Evolutionary conservation across 1,139 yeast species (phyloP), one percentile per base, ranked within the genome.

Genomic region (Blastobotrys aristatus): DNA sequence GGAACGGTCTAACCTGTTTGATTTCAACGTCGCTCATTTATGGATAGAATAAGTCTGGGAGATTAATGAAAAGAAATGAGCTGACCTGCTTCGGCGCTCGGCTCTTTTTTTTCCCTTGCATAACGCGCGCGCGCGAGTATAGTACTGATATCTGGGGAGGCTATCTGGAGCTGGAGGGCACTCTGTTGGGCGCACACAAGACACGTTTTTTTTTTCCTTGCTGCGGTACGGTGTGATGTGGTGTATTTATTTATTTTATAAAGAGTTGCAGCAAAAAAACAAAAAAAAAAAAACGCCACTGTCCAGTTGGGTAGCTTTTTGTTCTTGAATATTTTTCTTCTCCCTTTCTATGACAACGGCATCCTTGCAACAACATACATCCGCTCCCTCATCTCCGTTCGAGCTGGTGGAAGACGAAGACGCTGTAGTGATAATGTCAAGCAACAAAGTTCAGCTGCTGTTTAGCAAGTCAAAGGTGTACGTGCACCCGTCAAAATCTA

Each of bases 401-500:
- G 43, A 40, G n/a, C 6, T 32, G 4, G 29, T 40, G 29, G 42
- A 39, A 8, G 34, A 27, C 22, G 27, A 21, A 18, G 36, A 31
- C 36, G 36, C 43, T 5, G 43, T 41, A 7, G 18, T 33, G 5
- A 35, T 37, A 10, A 43, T 37, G 46, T 22, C 46, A 11, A 30
- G 31, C 24, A 30, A 16, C 14, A 43, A 42, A 26, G 69, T 66
- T 33, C 65, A 62, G 50, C 60, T 69, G 44, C 51, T 69, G 26
- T 69, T 67, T 54, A 62, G 68, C 40, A 69, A 70, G 52, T 65
- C 72, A 26, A 70, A 69, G 53, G 45, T 84, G 3, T 88, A 80
- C 62, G 75, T 89, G 5, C 98, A 92, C 64, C 95, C 95, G 3
- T 77, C 94, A 1, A 73, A 78, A 14, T 74, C 82, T 16, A 77